A percentile compares a stretch with the other conserved stretches of the same genome.
Conservation (phyloP, 164 flowering plant genomes). For the Liquidambar formosana region DNA sequence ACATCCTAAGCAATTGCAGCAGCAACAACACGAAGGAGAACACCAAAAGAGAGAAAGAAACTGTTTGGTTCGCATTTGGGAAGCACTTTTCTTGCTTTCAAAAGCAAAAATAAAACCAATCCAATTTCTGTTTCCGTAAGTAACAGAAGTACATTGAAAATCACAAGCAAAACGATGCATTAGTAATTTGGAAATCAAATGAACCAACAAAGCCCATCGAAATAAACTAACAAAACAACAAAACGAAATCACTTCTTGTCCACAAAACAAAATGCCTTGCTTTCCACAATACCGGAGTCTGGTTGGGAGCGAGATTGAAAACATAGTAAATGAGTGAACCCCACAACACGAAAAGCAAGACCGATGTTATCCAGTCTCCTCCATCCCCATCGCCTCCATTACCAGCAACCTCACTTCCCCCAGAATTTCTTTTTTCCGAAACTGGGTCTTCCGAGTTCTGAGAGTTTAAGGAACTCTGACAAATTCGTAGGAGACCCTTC, state of each 20-base stretch:
- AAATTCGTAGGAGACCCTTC: conserved; percentile 32
- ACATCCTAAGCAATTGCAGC: too few species aligned
- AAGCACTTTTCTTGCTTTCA: too few species aligned
- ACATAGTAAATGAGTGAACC: conserved; percentile 76
- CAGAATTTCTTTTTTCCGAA: conserved; percentile 23
- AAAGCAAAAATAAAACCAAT: too few species aligned
- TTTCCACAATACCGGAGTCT: conserved; percentile 70
- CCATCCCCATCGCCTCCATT: conserved; percentile 36
- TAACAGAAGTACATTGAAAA: too few species aligned
- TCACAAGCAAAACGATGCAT: too few species aligned
- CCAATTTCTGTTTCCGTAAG: too few species aligned
- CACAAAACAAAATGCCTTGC: background rate
- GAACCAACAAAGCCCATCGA: background rate
- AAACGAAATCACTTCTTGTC: background rate
- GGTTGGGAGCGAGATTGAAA: conserved; percentile 79
- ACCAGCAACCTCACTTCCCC: conserved; percentile 18
- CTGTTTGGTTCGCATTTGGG: too few species aligned
- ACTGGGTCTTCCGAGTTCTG: conserved; percentile 35
- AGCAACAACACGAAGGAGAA: too few species aligned
- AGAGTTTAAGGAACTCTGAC: conserved; percentile 30
- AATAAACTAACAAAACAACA: background rate
- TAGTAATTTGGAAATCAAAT: too few species aligned
- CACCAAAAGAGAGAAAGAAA: too few species aligned
- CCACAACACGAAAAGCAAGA: conserved; percentile 71
- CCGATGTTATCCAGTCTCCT: conserved; percentile 81